A percentile compares a stretch with the other conserved stretches of the same genome.
Conservation (phyloP, 768 basidiomycete genomes). For the Leccinum aurantiacum region DNA sequence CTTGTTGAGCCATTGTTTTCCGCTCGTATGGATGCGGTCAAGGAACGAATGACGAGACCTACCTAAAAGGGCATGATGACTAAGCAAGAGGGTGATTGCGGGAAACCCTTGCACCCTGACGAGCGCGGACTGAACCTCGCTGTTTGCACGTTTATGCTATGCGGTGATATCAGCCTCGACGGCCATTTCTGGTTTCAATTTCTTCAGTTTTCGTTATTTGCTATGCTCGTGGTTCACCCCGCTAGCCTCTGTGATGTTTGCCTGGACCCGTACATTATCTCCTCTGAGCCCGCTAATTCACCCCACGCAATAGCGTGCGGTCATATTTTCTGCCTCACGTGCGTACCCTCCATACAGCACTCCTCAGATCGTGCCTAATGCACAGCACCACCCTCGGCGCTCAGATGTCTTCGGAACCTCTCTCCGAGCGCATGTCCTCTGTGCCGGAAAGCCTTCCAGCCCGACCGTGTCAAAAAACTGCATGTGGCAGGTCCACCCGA, state of each 20-base stretch:
- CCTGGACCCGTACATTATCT: conserved; percentile 56
- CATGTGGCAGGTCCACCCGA: conserved; percentile 55
- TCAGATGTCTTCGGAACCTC: conserved; percentile 55
- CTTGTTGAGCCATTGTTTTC: conserved; percentile 34
- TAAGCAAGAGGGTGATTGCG: not conserved
- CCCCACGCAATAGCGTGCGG: conserved; percentile 78
- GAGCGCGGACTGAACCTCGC: conserved; percentile 12
- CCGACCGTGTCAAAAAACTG: conserved; percentile 62
- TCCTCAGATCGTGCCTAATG: conserved; percentile 13
- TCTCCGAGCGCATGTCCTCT: conserved; percentile 59
- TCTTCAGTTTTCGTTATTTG: conserved; percentile 27
- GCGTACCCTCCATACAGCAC: conserved; percentile 33
- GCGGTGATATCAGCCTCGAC: conserved; percentile 32
- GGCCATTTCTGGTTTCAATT: conserved; percentile 27
- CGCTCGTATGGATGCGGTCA: conserved; percentile 31
- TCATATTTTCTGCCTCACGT: conserved; percentile 73
- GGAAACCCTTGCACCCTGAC: conserved; percentile 26
- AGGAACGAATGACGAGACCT: conserved; percentile 14
- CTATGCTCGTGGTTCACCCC: conserved; percentile 64
- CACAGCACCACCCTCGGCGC: not conserved
- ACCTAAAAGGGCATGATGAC: conserved; percentile 1
- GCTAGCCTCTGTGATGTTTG: conserved; percentile 78
- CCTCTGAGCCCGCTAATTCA: conserved; percentile 47
- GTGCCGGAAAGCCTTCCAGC: conserved; percentile 59
- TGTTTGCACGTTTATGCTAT: conserved; percentile 35